Percentiles rank a stretch among this genome's conserved stretches.
Conservation (phyloP, 257 asterid genomes). For the Rauvolfia tetraphylla region DNA sequence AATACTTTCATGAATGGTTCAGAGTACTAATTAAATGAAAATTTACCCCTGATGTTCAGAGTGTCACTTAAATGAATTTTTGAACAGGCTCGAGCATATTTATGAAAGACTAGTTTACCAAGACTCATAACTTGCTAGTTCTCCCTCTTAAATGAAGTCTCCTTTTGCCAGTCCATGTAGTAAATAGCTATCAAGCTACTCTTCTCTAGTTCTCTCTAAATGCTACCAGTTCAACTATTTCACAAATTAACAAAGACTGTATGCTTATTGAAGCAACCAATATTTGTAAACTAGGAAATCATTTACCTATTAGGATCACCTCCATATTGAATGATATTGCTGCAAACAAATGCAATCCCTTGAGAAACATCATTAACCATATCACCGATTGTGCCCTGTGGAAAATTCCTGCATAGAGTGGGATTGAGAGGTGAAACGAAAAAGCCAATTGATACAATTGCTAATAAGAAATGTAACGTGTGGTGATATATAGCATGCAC, state of each 20-base stretch:
- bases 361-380: constrained; percentile 79
- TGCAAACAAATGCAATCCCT: constrained; percentile 73
- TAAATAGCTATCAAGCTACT: not conserved
- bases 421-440: not conserved
- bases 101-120: not conserved
- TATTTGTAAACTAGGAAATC: not conserved
- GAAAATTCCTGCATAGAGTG: constrained; percentile 72
- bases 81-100: not conserved
- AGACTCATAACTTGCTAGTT: not conserved
- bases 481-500: not conserved
- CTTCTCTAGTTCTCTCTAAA: not conserved
- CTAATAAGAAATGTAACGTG: not conserved
- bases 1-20: not conserved
- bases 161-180: not conserved
- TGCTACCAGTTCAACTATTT: not conserved
- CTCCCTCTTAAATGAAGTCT: not conserved
- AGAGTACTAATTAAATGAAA: not conserved
- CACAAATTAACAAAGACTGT: not conserved
- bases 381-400: constrained; percentile 97
- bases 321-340: constrained; percentile 63
- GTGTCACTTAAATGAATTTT: not conserved
- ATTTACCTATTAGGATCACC: constrained; percentile 87
- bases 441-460: not conserved
- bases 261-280: not conserved
- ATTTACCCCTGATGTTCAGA: not conserved